Percentiles rank a stretch among this genome's conserved stretches.
Evolutionary conservation across 1,284 basidiomycete species (phyloP).

Genomic region (Leccinum griseonigrum): DNA sequence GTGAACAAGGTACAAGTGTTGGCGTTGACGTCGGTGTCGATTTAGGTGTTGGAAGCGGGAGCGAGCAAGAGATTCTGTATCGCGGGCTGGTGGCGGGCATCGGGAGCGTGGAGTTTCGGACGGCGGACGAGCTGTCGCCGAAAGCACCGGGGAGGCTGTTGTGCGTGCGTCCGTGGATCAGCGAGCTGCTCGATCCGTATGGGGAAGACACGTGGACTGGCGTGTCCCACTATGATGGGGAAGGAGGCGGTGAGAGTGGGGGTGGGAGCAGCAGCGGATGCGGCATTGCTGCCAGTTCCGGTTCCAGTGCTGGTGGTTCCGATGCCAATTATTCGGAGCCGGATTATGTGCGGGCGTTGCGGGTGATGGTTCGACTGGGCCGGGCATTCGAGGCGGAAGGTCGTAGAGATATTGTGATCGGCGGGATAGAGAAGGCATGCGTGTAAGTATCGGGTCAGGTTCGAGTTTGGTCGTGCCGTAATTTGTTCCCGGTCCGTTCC

Average conservation of each 20-base stretch:
- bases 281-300: background rate
- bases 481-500: constrained; percentile 59
- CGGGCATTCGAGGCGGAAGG: background rate
- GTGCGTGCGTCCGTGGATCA: constrained; percentile 4
- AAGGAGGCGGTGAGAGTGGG: background rate
- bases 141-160: background rate
- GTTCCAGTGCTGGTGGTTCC: background rate
- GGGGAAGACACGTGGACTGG: background rate
- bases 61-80: background rate
- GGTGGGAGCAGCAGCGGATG: background rate
- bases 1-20: background rate
- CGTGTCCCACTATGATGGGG: background rate
- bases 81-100: background rate
- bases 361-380: background rate
- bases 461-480: too few relatives aligned
- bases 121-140: background rate
- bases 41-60: background rate
- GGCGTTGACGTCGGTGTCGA: background rate
- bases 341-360: background rate
- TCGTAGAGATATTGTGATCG: too few relatives aligned
- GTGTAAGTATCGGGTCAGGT: too few relatives aligned
- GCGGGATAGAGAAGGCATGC: too few relatives aligned
- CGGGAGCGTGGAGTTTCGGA: background rate
- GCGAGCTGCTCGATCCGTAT: background rate
- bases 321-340: background rate